These are phyloP conservation scores for Falciphora oryzae DNA, from an alignment of 2,329 filamentous ascomycete species.

Conservation along the genomic window DNA sequence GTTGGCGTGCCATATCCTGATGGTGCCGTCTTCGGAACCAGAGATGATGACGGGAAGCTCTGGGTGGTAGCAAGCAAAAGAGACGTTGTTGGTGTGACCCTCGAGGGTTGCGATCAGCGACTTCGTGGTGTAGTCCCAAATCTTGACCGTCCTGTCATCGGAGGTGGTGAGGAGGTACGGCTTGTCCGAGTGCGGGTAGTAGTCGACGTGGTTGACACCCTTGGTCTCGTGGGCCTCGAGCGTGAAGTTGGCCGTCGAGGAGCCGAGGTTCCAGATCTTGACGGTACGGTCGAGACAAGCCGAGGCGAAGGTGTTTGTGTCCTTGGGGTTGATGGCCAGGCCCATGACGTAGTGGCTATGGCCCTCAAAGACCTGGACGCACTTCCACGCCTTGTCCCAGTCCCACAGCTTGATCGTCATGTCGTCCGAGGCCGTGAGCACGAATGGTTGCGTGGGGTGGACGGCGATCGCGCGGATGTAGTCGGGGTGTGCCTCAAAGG, in stretches of 20 bases:
- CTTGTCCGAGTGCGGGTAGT: conserved; percentile 68
- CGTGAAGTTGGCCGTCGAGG: conserved; percentile 90
- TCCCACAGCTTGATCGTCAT: conserved; percentile 99
- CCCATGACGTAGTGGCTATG: conserved; percentile 95
- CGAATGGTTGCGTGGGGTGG: conserved; percentile 91
- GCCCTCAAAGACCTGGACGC: conserved; percentile 92
- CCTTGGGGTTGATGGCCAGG: conserved; percentile 94
- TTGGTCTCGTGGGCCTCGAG: conserved; percentile 96
- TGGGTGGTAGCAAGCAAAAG: conserved; percentile 95
- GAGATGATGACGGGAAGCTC: conserved; percentile 96
- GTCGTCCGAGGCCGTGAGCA: conserved; percentile 93
- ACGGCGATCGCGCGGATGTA: conserved; percentile 97
- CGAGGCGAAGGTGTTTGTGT: conserved; percentile 85
- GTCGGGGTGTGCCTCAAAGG: conserved; percentile 95
- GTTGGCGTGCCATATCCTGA: conserved; percentile 98
- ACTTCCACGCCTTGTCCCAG: conserved; percentile 98
- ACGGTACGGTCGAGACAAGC: conserved; percentile 95
- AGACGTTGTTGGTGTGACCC: conserved; percentile 96
- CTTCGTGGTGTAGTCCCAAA: conserved; percentile 99
- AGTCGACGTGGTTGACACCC: conserved; percentile 97
- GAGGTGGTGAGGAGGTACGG: conserved; percentile 93
- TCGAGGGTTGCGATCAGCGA: conserved; percentile 93
- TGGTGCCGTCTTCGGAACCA: conserved; percentile 92
- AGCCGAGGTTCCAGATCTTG: conserved; percentile 72
- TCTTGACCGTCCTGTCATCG: conserved; percentile 93